Conservation (phyloP, 768 basidiomycete genomes). For the Trametes cingulata region DNA sequence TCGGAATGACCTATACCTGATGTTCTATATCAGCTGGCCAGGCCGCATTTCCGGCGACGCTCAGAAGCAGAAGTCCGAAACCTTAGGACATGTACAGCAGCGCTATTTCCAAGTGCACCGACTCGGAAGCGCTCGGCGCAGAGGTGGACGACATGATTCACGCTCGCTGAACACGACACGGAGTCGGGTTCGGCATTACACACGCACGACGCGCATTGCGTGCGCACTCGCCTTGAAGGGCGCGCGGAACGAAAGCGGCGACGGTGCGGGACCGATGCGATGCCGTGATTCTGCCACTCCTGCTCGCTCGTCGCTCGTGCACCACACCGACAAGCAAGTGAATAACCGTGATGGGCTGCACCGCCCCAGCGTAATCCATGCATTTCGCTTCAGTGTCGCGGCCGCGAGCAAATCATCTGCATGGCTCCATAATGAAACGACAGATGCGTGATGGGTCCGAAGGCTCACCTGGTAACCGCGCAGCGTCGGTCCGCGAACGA, state of each 20-base stretch:
- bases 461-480: constrained; percentile 6
- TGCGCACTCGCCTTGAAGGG: too few species aligned
- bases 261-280: constrained; percentile 3
- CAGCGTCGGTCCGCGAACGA: constrained; percentile 9
- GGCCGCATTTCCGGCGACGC: too few species aligned
- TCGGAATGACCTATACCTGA: too few species aligned
- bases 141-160: too few species aligned
- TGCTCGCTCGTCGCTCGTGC: background rate
- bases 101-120: too few species aligned
- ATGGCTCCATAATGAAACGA: constrained; percentile 5
- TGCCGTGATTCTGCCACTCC: background rate
- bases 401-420: constrained; percentile 6
- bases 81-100: too few species aligned
- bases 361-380: constrained; percentile 1
- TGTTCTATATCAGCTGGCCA: too few species aligned
- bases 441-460: constrained; percentile 8
- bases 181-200: too few species aligned
- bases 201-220: too few species aligned
- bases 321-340: background rate
- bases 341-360: constrained; percentile 8
- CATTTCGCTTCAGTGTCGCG: background rate
- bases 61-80: too few species aligned
- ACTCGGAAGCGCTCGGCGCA: too few species aligned
- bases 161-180: too few species aligned
- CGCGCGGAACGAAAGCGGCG: background rate